These are phyloP conservation scores for Saksenaea oblongispora DNA, from an alignment of 371 early-diverging fungal genomes.

Conservation along the genomic window DNA sequence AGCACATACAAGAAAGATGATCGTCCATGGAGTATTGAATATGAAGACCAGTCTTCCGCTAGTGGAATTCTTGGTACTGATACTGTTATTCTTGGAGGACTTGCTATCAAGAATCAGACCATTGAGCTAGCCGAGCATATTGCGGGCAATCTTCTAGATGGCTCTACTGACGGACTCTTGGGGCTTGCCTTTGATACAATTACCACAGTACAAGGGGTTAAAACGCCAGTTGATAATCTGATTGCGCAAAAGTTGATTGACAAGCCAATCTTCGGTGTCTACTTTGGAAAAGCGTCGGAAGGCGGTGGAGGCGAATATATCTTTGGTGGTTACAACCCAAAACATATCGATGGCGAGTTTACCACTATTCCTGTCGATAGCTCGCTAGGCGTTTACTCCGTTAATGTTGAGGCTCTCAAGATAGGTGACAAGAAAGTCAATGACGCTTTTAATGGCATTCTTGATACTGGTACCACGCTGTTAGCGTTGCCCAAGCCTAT, in stretches of 20 bases:
- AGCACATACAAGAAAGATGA: slow-evolving; percentile 45
- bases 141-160: slow-evolving; percentile 12
- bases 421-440: not conserved
- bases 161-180: slow-evolving; percentile 28
- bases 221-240: slow-evolving; percentile 31
- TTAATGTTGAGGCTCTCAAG: not conserved
- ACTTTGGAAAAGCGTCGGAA: slow-evolving; percentile 13
- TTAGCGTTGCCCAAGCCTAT: slow-evolving; percentile 45
- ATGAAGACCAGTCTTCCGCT: slow-evolving; percentile 53
- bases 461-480: slow-evolving; percentile 58
- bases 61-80: slow-evolving; percentile 33
- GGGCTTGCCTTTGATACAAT: slow-evolving; percentile 54
- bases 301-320: slow-evolving; percentile 34
- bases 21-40: slow-evolving; percentile 45
- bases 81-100: slow-evolving; percentile 27
- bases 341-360: slow-evolving; percentile 35
- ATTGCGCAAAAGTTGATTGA: slow-evolving; percentile 18
- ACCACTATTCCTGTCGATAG: slow-evolving; percentile 40
- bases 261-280: slow-evolving; percentile 22
- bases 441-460: slow-evolving; percentile 27
- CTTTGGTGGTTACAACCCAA: slow-evolving; percentile 45
- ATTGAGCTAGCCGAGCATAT: slow-evolving; percentile 26
- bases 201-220: slow-evolving; percentile 35
- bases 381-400: slow-evolving; percentile 17
- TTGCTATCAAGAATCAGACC: slow-evolving; percentile 24